Conservation (phyloP, 1,284 basidiomycete species). For the Ceratobasidium sp. region DNA sequence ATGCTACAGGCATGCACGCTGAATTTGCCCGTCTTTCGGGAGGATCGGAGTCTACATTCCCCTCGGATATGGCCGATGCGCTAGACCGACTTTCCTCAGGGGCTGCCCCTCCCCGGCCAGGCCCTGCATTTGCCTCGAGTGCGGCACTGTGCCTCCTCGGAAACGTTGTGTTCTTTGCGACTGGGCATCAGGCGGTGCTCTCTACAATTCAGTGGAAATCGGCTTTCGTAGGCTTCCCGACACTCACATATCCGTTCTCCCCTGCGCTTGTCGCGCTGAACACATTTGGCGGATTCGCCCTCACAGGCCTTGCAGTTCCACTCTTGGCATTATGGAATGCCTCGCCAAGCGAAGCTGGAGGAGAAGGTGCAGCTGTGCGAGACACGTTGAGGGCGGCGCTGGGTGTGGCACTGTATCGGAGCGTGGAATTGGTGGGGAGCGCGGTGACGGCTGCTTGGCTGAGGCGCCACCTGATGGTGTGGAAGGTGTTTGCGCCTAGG, state of each 20-base stretch:
- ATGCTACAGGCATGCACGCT: slow-evolving; percentile 64
- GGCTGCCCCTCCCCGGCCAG: slow-evolving; percentile 47
- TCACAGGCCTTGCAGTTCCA: slow-evolving; percentile 70
- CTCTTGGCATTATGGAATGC: slow-evolving; percentile 90
- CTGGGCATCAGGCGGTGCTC: slow-evolving; percentile 92
- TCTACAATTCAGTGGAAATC: slow-evolving; percentile 96
- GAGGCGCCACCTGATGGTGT: slow-evolving; percentile 95
- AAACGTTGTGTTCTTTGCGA: slow-evolving; percentile 81
- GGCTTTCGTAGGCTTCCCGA: slow-evolving; percentile 81
- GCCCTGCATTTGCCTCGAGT: slow-evolving; percentile 70
- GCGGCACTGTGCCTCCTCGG: slow-evolving; percentile 80
- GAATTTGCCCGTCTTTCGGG: slow-evolving; percentile 27
- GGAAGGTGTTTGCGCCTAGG: slow-evolving; percentile 97
- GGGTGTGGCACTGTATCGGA: slow-evolving; percentile 76
- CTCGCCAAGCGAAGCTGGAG: slow-evolving; percentile 62
- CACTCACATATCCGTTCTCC: slow-evolving; percentile 78
- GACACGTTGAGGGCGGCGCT: slow-evolving; percentile 60
- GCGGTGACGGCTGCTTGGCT: slow-evolving; percentile 81
- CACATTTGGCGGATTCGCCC: slow-evolving; percentile 77
- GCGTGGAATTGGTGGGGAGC: slow-evolving; percentile 72
- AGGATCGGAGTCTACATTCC: slow-evolving; percentile 1
- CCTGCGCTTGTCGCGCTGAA: slow-evolving; percentile 84
- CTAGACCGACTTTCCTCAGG: slow-evolving; percentile 46
- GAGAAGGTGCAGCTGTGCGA: slow-evolving; percentile 52
- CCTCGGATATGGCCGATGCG: slow-evolving; percentile 22